These are phyloP conservation scores for Clarkia xantiana DNA, from an alignment of 345 rosid species.

Conservation along the genomic window DNA sequence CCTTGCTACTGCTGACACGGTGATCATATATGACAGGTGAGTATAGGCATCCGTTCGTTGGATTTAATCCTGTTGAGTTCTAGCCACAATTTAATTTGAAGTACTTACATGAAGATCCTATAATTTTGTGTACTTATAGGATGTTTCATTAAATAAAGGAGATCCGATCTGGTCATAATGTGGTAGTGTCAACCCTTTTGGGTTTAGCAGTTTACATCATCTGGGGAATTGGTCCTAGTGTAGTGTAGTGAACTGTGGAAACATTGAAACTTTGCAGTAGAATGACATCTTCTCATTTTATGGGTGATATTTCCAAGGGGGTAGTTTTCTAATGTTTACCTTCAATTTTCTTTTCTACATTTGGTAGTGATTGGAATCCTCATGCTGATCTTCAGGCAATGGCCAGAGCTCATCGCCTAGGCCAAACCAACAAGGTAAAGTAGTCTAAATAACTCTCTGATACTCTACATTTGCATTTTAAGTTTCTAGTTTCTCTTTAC, in stretches of 20 bases:
- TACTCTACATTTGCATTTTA: conserved; percentile 1
- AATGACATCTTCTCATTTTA: too few species aligned
- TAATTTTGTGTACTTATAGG: not conserved
- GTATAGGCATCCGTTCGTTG: not conserved
- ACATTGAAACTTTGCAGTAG: too few species aligned
- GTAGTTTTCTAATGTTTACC: not conserved
- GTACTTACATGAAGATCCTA: conserved; percentile 2
- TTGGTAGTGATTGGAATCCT: conserved; percentile 93
- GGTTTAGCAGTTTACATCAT: too few species aligned
- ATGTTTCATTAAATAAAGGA: conserved; percentile 14
- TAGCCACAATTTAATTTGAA: conserved; percentile 15
- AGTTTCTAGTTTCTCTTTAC: conserved; percentile 1
- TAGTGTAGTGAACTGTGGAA: too few species aligned
- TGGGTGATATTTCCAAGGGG: not conserved
- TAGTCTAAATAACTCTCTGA: conserved; percentile 3
- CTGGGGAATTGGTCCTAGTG: too few species aligned
- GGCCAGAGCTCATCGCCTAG: conserved; percentile 99
- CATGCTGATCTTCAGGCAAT: conserved; percentile 99
- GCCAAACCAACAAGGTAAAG: conserved; percentile 89
- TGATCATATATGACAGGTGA: conserved; percentile 94
- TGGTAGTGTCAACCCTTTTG: too few species aligned
- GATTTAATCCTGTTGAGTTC: conserved; percentile 71
- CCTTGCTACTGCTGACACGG: conserved; percentile 99
- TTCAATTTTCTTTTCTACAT: conserved; percentile 7
- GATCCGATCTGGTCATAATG: conserved; percentile 74